These are phyloP conservation scores for Apophysomyces elegans DNA, from an alignment of 371 early-diverging fungal species.

Conservation along the genomic window DNA sequence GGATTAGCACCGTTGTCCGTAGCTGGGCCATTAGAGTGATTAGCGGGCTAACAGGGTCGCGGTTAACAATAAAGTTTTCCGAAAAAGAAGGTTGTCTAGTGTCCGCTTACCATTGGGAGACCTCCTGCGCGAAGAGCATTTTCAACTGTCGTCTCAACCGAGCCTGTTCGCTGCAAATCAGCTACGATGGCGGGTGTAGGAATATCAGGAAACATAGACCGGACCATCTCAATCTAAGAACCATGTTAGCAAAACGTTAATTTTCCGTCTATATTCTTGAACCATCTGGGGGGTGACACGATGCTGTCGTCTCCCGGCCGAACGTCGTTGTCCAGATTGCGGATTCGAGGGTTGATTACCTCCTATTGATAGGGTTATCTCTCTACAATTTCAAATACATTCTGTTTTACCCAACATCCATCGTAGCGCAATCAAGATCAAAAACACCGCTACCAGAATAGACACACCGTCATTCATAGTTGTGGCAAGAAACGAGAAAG, in stretches of 20 bases:
- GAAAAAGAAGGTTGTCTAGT: background rate
- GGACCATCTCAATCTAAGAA: slow-evolving; percentile 72
- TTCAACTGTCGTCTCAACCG: slow-evolving; percentile 86
- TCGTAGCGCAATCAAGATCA: slow-evolving; percentile 73
- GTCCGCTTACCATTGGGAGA: slow-evolving; percentile 64
- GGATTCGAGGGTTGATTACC: slow-evolving; percentile 37
- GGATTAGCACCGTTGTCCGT: slow-evolving; percentile 35
- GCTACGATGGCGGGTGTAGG: slow-evolving; percentile 82
- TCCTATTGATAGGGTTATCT: slow-evolving; percentile 7
- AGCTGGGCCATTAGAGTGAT: slow-evolving; percentile 15
- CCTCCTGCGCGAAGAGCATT: slow-evolving; percentile 82
- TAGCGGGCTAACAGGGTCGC: slow-evolving; percentile 18
- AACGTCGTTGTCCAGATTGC: slow-evolving; percentile 49
- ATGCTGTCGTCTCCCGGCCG: slow-evolving; percentile 46
- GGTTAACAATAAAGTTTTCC: background rate
- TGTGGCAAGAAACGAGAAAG: background rate
- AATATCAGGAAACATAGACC: slow-evolving; percentile 87
- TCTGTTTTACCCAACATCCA: slow-evolving; percentile 71
- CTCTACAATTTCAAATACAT: background rate
- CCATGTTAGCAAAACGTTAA: background rate
- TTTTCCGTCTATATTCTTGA: slow-evolving; percentile 12
- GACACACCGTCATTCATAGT: slow-evolving; percentile 78
- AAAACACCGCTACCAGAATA: slow-evolving; percentile 72
- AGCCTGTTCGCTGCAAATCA: slow-evolving; percentile 86
- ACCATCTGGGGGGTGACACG: slow-evolving; percentile 69